phyloP scores from a whole-genome alignment of 306 rosid genomes.

The Comarum palustre region DNA sequence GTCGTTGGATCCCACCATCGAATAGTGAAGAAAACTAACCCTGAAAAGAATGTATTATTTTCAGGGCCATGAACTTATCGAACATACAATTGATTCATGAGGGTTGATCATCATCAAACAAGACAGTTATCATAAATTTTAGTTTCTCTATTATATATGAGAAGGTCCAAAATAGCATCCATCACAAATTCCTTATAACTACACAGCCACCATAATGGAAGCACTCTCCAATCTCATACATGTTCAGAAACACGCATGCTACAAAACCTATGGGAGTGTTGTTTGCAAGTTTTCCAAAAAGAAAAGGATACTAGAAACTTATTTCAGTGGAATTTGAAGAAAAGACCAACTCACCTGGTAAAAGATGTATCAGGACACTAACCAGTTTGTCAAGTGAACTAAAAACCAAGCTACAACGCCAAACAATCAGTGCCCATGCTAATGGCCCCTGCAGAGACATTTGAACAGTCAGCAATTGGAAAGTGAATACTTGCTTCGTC shows the following conservation, averaged over 20 bases:
- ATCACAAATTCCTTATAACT: not conserved
- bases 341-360: conserved; percentile 64
- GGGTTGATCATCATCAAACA: not conserved
- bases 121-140: not conserved
- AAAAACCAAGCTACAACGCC: conserved; percentile 99
- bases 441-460: conserved; percentile 75
- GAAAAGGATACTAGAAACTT: not conserved
- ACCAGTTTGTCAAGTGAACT: conserved; percentile 81
- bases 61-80: not conserved
- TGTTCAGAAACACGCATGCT: not conserved
- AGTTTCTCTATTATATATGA: not conserved
- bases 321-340: not conserved
- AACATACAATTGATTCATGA: conserved; percentile 22
- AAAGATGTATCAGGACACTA: conserved; percentile 92
- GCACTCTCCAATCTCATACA: not conserved
- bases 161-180: not conserved
- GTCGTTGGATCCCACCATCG: conserved; percentile 89
- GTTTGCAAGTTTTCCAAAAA: not conserved
- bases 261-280: not conserved
- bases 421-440: conserved; percentile 94
- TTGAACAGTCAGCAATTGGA: conserved; percentile 27
- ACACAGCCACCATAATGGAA: not conserved
- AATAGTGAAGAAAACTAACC: conserved; percentile 86
- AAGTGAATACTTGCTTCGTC: conserved; percentile 12
- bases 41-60: conserved; percentile 34